Conservation (phyloP, 768 basidiomycete genomes). For the Phlebiopsis gigantea region DNA sequence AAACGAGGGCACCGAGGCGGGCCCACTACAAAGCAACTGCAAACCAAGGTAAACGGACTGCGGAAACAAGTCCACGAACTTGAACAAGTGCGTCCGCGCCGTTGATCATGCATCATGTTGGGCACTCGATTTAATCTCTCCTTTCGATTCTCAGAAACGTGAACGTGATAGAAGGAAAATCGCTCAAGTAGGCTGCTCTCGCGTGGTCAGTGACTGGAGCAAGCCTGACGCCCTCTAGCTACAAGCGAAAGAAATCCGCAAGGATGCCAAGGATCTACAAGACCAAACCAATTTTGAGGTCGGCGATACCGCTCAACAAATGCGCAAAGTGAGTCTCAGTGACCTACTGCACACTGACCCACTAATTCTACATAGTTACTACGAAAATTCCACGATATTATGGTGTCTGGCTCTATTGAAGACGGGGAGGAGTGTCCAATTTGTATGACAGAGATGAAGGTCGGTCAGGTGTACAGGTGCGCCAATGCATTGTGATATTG, state of each 20-base stretch:
- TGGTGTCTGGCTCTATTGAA: conserved; percentile 31
- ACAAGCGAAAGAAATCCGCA: conserved; percentile 28
- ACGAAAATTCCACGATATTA: conserved; percentile 33
- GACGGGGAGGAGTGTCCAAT: conserved; percentile 35
- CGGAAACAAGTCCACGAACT: conserved; percentile 18
- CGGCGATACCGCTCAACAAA: conserved; percentile 30
- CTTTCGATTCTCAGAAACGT: conserved; percentile 11
- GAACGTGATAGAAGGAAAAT: conserved; percentile 21
- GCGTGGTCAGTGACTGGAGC: neutral
- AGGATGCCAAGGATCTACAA: conserved; percentile 34
- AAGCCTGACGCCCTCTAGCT: conserved; percentile 21
- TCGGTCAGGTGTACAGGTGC: conserved; percentile 33
- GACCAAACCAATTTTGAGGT: conserved; percentile 24
- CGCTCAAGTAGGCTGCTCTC: conserved; percentile 14
- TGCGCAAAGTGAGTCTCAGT: conserved; percentile 35
- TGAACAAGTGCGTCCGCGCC: conserved; percentile 21
- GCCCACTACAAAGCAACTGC: conserved; percentile 7
- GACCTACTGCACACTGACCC: neutral
- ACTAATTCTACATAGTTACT: conserved; percentile 28
- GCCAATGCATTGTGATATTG: neutral
- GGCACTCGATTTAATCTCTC: neutral
- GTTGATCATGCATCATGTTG: neutral
- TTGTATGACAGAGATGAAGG: conserved; percentile 30
- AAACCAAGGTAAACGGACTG: conserved; percentile 18
- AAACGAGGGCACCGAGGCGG: neutral